These are phyloP conservation scores for Hericium erinaceus DNA, from an alignment of 768 basidiomycete species.

Conservation along the genomic window DNA sequence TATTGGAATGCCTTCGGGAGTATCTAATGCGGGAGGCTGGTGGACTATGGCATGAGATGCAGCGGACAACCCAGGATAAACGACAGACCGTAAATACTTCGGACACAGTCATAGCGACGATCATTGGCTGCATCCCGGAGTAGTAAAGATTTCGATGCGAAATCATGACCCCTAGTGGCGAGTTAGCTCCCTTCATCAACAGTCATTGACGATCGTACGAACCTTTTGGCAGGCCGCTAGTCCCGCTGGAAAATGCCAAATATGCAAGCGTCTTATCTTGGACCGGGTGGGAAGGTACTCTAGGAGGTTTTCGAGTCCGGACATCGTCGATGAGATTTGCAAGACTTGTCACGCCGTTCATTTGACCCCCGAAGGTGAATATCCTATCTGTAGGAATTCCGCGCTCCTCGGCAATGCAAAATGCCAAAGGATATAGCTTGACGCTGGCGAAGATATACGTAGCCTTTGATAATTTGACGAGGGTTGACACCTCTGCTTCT, in stretches of 20 bases:
- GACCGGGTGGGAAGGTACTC: slow-evolving; percentile 36
- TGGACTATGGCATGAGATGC: background rate
- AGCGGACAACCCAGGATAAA: background rate
- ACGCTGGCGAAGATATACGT: slow-evolving; percentile 49
- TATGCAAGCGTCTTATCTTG: slow-evolving; percentile 54
- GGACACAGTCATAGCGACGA: slow-evolving; percentile 20
- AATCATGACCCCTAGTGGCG: slow-evolving; percentile 53
- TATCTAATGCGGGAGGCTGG: slow-evolving; percentile 31
- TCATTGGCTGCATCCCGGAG: slow-evolving; percentile 20
- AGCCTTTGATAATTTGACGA: slow-evolving; percentile 35
- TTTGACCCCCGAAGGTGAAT: slow-evolving; percentile 37
- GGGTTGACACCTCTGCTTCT: slow-evolving; percentile 44
- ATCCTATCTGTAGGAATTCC: slow-evolving; percentile 33
- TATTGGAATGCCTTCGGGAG: slow-evolving; percentile 38
- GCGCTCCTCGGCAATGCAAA: slow-evolving; percentile 26
- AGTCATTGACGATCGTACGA: background rate
- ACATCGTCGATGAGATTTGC: slow-evolving; percentile 34
- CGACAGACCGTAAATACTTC: slow-evolving; percentile 26
- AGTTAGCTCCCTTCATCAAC: background rate
- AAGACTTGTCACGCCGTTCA: slow-evolving; percentile 34
- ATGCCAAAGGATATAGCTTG: slow-evolving; percentile 30
- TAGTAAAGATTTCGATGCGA: slow-evolving; percentile 55
- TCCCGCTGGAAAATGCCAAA: slow-evolving; percentile 70
- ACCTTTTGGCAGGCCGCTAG: slow-evolving; percentile 73
- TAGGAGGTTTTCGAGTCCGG: slow-evolving; percentile 27